Conservation (phyloP, 225 moss, liverwort and hornwort species). For the Asterella californica region DNA sequence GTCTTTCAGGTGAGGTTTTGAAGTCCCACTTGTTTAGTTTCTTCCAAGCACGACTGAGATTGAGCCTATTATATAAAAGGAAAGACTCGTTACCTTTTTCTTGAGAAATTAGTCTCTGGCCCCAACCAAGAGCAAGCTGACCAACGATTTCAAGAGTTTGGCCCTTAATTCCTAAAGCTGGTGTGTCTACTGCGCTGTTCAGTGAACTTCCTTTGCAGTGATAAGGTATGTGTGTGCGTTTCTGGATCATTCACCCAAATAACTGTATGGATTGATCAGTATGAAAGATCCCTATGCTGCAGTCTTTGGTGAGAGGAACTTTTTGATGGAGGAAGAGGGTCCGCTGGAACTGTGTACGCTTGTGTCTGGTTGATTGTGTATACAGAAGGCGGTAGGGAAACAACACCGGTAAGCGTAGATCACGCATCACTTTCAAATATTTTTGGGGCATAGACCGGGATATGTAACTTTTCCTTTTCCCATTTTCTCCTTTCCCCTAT, state of each 20-base stretch:
- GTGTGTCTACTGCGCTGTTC: no score
- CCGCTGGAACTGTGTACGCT: not conserved
- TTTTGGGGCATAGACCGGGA: constrained; percentile 23
- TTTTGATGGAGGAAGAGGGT: not conserved
- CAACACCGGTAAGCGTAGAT: constrained; percentile 20
- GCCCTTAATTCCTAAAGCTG: constrained; percentile 20
- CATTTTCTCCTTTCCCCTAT: constrained; percentile 7
- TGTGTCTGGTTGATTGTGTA: constrained; percentile 18
- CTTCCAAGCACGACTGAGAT: constrained; percentile 9
- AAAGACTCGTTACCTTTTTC: constrained; percentile 17
- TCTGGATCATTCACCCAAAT: constrained; percentile 14
- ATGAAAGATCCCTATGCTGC: no score
- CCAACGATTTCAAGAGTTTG: no score
- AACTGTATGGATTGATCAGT: no score
- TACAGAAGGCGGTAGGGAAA: constrained; percentile 42
- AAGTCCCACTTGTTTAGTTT: constrained; percentile 16
- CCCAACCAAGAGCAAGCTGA: constrained; percentile 27
- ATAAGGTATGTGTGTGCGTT: constrained; percentile 31
- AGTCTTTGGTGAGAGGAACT: not conserved
- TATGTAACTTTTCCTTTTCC: constrained; percentile 13
- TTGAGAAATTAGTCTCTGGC: constrained; percentile 15
- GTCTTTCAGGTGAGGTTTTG: constrained; percentile 18
- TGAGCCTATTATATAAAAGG: constrained; percentile 18
- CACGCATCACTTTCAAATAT: constrained; percentile 30
- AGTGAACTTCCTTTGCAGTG: constrained; percentile 31